These are phyloP conservation scores for Sextonia rubra DNA, from an alignment of 164 flowering plant genomes.

Conservation along the genomic window DNA sequence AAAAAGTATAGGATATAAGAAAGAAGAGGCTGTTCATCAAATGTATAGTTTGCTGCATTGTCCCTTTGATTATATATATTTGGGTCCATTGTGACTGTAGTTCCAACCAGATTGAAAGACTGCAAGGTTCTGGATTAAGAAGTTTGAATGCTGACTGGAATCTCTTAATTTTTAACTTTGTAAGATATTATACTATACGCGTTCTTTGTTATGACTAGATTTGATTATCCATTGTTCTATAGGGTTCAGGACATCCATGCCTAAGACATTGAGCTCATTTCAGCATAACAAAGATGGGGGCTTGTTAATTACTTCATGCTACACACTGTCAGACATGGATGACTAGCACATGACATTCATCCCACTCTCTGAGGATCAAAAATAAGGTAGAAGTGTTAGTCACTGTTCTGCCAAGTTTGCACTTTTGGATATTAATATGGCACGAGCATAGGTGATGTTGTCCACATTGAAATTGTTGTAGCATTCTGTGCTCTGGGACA, in stretches of 20 bases:
- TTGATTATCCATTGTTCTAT: slow-evolving; percentile 2
- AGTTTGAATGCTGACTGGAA: not conserved
- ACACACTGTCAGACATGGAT: slow-evolving; percentile 82
- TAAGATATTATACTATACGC: not conserved
- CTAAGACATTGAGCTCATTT: slow-evolving; percentile 46
- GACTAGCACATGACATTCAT: slow-evolving; percentile 79
- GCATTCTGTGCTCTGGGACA: not conserved
- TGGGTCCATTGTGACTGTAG: slow-evolving; percentile 50
- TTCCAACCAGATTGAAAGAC: slow-evolving; percentile 41
- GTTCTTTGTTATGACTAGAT: not conserved
- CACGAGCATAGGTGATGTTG: not conserved
- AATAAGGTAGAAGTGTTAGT: slow-evolving; percentile 41
- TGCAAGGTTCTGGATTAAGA: slow-evolving; percentile 52
- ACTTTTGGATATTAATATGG: not conserved
- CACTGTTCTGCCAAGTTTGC: not conserved
- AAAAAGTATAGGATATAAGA: no score
- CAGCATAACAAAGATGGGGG: slow-evolving; percentile 48
- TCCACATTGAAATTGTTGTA: not conserved
- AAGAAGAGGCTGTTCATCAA: no score
- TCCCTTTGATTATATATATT: no score
- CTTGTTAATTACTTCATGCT: slow-evolving; percentile 77
- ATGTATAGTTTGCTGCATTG: no score
- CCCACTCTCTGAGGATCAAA: slow-evolving; percentile 67
- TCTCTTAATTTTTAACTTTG: not conserved
- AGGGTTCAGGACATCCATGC: slow-evolving; percentile 65